phyloP scores from a whole-genome alignment of 2,329 filamentous ascomycete genomes.

The Dendryphion nanum region DNA sequence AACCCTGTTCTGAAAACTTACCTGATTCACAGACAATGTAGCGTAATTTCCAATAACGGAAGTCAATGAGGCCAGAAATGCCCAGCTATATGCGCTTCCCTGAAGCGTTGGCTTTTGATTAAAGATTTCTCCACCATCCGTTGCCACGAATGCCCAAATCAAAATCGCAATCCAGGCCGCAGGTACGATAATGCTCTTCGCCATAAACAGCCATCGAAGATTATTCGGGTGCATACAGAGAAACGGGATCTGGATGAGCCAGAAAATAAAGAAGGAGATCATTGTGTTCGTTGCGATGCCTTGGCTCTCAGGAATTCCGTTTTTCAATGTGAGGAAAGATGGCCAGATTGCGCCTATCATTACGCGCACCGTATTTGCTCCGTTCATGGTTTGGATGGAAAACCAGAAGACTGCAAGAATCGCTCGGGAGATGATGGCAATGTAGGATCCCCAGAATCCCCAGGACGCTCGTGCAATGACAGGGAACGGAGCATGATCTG shows the following conservation, averaged over 20 bases:
- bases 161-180: constrained; percentile 62
- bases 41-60: constrained; percentile 53
- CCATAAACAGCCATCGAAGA: constrained; percentile 55
- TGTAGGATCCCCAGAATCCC: constrained; percentile 58
- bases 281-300: constrained; percentile 59
- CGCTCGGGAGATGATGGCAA: constrained; percentile 53
- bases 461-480: constrained; percentile 56
- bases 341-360: constrained; percentile 60
- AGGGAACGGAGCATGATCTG: constrained; percentile 56
- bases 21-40: constrained; percentile 52
- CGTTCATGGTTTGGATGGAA: constrained; percentile 65
- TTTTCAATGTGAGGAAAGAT: constrained; percentile 53
- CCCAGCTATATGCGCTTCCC: constrained; percentile 54
- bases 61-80: constrained; percentile 52
- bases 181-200: constrained; percentile 49
- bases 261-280: constrained; percentile 59
- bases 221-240: constrained; percentile 57
- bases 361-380: constrained; percentile 53
- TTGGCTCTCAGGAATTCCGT: constrained; percentile 50
- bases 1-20: too few relatives aligned
- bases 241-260: constrained; percentile 54
- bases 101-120: constrained; percentile 45
- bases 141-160: constrained; percentile 60
- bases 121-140: constrained; percentile 53
- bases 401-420: constrained; percentile 63